Base-by-base conservation (phyloP, 768 basidiomycete species). In the Boletus vinaceobasis region DNA sequence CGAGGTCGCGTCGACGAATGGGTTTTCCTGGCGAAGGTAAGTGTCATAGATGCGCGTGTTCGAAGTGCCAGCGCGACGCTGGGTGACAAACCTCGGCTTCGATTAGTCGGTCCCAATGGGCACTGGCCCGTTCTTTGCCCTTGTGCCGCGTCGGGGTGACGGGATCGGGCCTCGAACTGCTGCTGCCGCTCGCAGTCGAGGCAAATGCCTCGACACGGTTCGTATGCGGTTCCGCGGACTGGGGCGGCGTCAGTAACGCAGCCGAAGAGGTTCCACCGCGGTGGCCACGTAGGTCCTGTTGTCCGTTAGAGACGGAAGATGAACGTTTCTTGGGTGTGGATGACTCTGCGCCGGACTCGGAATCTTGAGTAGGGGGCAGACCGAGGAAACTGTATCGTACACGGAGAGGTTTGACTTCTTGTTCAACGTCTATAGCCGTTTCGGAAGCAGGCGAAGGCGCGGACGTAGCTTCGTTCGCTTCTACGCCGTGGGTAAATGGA, bases 71-170 rank as follows among this genome's bases (percentile, higher is more conserved):
- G 9, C 43, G n/a, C 6, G 35, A 21, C 5, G 5, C 6, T 3
- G 10, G 48, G 26, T 5, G 33, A 53, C 60, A n/a, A 4, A 65
- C 63, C 48, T 42, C 50, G 10, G 45, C 37, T 45, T 57, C 43
- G 7, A 50, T 1, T 46, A 44, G 15, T n/a, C n/a, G 27, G 4
- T 59, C 57, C 53, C 48, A 52, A 7, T 32, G 23, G 8, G 19
- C 8, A 13, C 32, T 29, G 9, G 56, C 45, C 1, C 64, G 58
- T 50, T 55, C 56, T 42, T 71, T 70, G 10, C 68, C 69, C 48
- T 66, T 71, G 46, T 19, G 26, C 35, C 57, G 55, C 9, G 67
- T 69, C 3, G 63, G 67, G 21, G 61, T 69, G 44, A 43, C 42
- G 2, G 59, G 64, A 11, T 57, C 53, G 3, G 53, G 57, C 33